Percentiles rank a stretch among this genome's conserved stretches.
Evolutionary conservation across 176 grass and related monocot genomes (phyloP).

Genomic region (Bromus sterilis): DNA sequence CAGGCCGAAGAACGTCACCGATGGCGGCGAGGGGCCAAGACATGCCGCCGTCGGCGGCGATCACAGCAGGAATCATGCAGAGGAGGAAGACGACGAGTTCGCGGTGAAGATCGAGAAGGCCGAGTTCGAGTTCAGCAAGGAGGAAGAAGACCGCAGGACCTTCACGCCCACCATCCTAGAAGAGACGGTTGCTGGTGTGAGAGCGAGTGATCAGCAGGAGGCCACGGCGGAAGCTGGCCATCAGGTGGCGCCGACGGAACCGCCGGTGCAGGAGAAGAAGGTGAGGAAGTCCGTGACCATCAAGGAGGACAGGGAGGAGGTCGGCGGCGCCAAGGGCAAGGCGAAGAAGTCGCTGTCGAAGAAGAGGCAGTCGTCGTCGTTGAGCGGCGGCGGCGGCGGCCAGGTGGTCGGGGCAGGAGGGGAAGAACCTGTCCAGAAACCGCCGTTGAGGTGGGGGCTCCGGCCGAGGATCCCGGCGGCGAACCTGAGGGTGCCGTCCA

Average conservation of each 20-base stretch:
- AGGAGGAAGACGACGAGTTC: conserved; percentile 18
- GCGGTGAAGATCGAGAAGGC: conserved; percentile 34
- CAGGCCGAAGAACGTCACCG: conserved; percentile 17
- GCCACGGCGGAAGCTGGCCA: not conserved
- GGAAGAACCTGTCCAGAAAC: not conserved
- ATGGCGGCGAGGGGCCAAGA: not conserved
- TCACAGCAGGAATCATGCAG: not conserved
- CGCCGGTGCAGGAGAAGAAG: conserved; percentile 14
- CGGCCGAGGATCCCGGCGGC: conserved; percentile 27
- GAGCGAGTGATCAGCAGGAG: not conserved
- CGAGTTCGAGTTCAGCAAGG: conserved; percentile 11
- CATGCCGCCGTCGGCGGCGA: not conserved
- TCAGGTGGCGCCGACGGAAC: not conserved
- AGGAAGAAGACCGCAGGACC: not conserved
- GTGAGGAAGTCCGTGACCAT: conserved; percentile 30
- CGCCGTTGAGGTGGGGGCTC: conserved; percentile 16
- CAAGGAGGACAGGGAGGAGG: conserved; percentile 38
- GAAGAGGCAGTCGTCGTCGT: conserved; percentile 31
- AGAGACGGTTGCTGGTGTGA: not conserved
- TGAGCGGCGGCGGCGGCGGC: not conserved
- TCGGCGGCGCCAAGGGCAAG: not conserved
- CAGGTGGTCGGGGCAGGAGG: not conserved
- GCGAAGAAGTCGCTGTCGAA: conserved; percentile 31
- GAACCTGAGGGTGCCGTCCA: conserved; percentile 23
- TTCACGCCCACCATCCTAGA: conserved; percentile 3